These are phyloP conservation scores for Fusarium devonianum DNA, from an alignment of 2,329 filamentous ascomycete species.

Conservation along the genomic window DNA sequence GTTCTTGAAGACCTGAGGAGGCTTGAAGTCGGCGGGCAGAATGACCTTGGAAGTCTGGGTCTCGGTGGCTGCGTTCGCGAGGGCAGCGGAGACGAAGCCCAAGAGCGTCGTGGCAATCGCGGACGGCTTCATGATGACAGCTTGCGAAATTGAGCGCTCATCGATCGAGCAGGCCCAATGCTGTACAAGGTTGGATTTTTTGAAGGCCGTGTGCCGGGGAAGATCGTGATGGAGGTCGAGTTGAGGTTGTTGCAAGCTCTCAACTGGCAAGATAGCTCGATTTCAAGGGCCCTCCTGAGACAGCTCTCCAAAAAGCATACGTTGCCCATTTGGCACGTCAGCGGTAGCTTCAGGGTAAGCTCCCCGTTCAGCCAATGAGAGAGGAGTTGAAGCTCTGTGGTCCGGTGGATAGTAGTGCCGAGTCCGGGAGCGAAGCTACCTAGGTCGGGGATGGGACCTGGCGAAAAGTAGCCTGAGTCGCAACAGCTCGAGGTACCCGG, in stretches of 20 bases:
- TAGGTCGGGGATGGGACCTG: constrained; percentile 7
- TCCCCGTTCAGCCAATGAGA: constrained; percentile 40
- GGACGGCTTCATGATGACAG: constrained; percentile 51
- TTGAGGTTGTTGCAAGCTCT: constrained; percentile 31
- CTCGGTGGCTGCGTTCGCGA: constrained; percentile 49
- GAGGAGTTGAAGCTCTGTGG: constrained; percentile 1
- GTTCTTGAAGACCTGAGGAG: constrained; percentile 93
- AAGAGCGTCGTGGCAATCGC: constrained; percentile 64
- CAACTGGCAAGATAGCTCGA: constrained; percentile 35
- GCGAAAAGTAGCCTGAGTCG: constrained; percentile 1
- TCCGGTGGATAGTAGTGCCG: constrained; percentile 38
- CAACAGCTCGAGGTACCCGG: constrained; percentile 21
- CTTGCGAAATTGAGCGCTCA: constrained; percentile 42
- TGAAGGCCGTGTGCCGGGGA: constrained; percentile 21
- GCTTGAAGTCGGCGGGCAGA: constrained; percentile 74
- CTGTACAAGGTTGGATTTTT: constrained; percentile 20
- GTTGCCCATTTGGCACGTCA: constrained; percentile 46
- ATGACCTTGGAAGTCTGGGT: constrained; percentile 64
- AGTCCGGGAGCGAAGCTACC: constrained; percentile 9
- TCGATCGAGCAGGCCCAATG: constrained; percentile 44
- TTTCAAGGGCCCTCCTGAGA: constrained; percentile 38
- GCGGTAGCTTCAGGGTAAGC: constrained; percentile 41
- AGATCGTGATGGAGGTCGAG: constrained; percentile 17
- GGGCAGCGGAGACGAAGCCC: constrained; percentile 61
- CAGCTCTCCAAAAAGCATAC: constrained; percentile 47